Base-by-base conservation (phyloP, 805 yeast genomes). In the Saccharomycopsis oosterbeekiorum region DNA sequence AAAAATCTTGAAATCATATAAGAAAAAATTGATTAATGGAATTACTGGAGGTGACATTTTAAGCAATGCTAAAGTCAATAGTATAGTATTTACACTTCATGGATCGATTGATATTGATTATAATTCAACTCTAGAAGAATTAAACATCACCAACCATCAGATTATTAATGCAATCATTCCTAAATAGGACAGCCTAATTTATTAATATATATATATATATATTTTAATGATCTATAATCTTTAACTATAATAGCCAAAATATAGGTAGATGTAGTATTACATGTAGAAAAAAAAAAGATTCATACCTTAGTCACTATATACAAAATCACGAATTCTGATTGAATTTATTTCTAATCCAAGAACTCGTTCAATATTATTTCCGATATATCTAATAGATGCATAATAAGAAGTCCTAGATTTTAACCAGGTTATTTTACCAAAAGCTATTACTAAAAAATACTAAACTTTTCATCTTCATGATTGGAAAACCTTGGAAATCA, bases 1-100 rank as follows among this genome's bases (percentile, higher is more conserved):
- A 42, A 55, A 54, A 29, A 55, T 63, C 4, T 53, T 63, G 17
- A 63, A 59, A 36, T 62, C 64, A 2, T 63, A 63, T 55, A 59
- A 61, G 53, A 19, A 56, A 8, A 61, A 62, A 53, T 36, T 63
- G 24, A 11, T n/a, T 11, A 53, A 42, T 21, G 53, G 53, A 21
- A 19, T 47, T 4, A 51, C 54, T 11, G 21, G 40, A 15, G 58
- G 43, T 24, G 36, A 29, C 6, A 9, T n/a, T 1, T 14, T 60
- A 26, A 24, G 53, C 15, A 54, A 57, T 15, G 53, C 43, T 21
- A 55, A 62, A 17, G 19, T 63, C 9, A 39, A 56, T 17, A 21
- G 26, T 8, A 41, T 63, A 12, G 59, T 59, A 42, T 59, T 63
- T 24, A 55, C 50, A 14, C 29, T 61, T 8, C 61, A 59, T 15